Percentiles rank a stretch among this genome's conserved stretches.
Conservation (phyloP, 768 basidiomycete genomes). For the Leccinellum luteum region DNA sequence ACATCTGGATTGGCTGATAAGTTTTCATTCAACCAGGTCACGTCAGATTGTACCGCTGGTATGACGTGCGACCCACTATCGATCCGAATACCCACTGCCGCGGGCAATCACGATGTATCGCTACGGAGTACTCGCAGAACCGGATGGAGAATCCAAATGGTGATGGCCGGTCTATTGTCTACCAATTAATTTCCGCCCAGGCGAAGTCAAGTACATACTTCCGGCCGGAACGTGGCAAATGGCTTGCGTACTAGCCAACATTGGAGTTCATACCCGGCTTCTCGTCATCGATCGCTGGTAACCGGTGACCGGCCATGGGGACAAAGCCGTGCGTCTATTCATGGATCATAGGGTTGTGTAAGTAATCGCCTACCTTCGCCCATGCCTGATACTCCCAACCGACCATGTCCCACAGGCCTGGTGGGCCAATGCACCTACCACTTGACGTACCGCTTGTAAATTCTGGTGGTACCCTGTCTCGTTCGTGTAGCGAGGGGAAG, state of each 20-base stretch:
- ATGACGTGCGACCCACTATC: not conserved
- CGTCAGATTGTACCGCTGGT: not conserved
- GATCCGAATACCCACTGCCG: not conserved
- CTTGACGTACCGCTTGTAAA: not conserved
- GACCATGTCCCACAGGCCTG: slow-evolving; percentile 12
- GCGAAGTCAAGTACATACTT: not conserved
- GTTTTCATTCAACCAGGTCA: not conserved
- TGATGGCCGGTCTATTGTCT: not conserved
- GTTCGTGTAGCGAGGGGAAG: not conserved
- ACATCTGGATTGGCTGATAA: not conserved
- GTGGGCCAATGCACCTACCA: not conserved
- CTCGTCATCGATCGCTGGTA: not conserved
- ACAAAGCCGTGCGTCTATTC: slow-evolving; percentile 4
- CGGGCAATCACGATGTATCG: not conserved
- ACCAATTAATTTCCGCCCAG: not conserved
- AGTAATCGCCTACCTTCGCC: not conserved
- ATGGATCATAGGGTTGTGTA: not conserved
- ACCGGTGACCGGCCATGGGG: not conserved
- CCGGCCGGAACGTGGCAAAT: not conserved
- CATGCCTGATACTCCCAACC: not conserved
- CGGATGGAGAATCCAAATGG: not conserved
- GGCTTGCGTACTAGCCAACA: not conserved
- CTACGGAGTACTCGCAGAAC: not conserved
- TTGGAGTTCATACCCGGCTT: not conserved
- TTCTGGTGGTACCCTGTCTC: not conserved